Evolutionary conservation across 106 monocot species (phyloP), one percentile per base, ranked within the genome.

Genomic region (Xerophyta viscosa): DNA sequence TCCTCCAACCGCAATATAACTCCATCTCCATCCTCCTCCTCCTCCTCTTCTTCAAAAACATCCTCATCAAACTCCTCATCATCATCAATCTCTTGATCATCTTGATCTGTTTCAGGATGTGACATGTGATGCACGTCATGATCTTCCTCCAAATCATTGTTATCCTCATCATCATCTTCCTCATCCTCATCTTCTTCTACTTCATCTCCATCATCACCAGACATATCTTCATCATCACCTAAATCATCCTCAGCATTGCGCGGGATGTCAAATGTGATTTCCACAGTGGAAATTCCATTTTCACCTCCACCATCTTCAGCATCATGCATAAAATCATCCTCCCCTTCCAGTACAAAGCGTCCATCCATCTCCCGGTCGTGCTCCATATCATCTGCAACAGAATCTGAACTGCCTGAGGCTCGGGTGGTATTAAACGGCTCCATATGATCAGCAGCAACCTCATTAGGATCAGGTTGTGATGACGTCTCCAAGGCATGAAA

Each of bases 311-410:
- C 86, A 61, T 71, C 81, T 64, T 86, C 98, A 50, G 60, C 64
- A 55, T 86, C 98, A 69, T 80, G 98, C 98, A 99, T 99, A 52
- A 86, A 99, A 62, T 99, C 82, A 71, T 86, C 86, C 49, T 90
- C 86, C 37, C 69, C 71, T 54, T 80, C 86, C 50, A 56, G 77
- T 52, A 68, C 53, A 76, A 85, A 85, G 20, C 68, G 56, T 6
- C 70, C 85, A 71, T 65, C 86, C 46, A 76, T 8, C 56, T 86
- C 82, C 48, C 72, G 67, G 29, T 90, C 90, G 36, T 86, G 98
- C 63, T 90, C 86, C 82, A 89, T 86, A 63, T 86, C 98, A 65
- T 86, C 90, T 47, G 79, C 58, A 45, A 70, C 53, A 58, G 83
- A 92, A 56, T 80, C 73, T 62, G 74, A 75, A 60, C 67, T 66